Percentiles rank a stretch among this genome's conserved stretches.
Evolutionary conservation across 495 filamentous ascomycete species (phyloP).

Genomic region (Penicillium tannophilum): DNA sequence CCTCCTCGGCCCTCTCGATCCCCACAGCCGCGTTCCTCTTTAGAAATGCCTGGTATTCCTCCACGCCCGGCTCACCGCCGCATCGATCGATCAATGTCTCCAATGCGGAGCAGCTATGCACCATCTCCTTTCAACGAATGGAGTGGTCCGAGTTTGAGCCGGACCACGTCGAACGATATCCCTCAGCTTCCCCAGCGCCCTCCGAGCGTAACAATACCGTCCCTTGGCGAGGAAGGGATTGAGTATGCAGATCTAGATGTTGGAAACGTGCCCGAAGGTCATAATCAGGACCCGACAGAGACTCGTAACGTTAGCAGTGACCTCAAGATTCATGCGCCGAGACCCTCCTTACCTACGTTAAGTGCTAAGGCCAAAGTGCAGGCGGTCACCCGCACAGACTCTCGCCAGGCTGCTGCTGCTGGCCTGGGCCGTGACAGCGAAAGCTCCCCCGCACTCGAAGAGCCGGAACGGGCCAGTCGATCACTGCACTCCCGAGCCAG

Average conservation of each 20-base stretch:
- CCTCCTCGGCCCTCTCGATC: slow-evolving; percentile 55
- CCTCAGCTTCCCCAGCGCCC: slow-evolving; percentile 53
- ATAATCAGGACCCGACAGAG: slow-evolving; percentile 57
- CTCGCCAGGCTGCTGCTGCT: slow-evolving; percentile 75
- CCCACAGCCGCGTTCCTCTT: slow-evolving; percentile 40
- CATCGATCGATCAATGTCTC: slow-evolving; percentile 76
- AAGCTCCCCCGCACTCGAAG: slow-evolving; percentile 54
- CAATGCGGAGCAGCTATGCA: slow-evolving; percentile 74
- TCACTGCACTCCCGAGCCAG: slow-evolving; percentile 46
- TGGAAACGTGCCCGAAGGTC: slow-evolving; percentile 34
- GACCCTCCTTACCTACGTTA: slow-evolving; percentile 74
- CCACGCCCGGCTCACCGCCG: slow-evolving; percentile 68
- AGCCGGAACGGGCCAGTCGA: slow-evolving; percentile 60
- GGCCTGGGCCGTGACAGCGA: slow-evolving; percentile 67
- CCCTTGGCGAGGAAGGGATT: slow-evolving; percentile 83
- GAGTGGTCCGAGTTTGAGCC: slow-evolving; percentile 46
- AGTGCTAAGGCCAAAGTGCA: slow-evolving; percentile 80
- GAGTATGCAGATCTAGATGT: slow-evolving; percentile 75
- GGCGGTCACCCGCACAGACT: slow-evolving; percentile 86
- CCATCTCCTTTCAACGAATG: slow-evolving; percentile 83
- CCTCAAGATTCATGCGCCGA: slow-evolving; percentile 87
- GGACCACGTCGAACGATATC: slow-evolving; percentile 51
- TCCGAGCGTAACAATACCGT: slow-evolving; percentile 78
- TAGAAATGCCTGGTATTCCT: slow-evolving; percentile 57
- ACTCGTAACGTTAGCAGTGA: slow-evolving; percentile 78